These are phyloP conservation scores for Flaveria linearis DNA, from an alignment of 129 eudicot genomes.

Conservation along the genomic window DNA sequence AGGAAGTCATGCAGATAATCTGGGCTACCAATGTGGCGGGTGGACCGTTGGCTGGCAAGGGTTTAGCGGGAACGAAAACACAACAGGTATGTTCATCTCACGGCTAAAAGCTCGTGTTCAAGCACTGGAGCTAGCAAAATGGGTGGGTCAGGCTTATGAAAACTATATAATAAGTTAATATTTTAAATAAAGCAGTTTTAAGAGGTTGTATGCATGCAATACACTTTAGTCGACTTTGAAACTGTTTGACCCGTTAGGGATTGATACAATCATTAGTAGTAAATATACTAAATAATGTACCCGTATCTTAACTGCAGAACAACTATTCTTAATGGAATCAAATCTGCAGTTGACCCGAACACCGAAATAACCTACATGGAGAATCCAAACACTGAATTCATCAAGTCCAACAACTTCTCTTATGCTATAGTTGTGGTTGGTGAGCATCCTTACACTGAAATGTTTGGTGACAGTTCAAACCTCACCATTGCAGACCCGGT, in stretches of 20 bases:
- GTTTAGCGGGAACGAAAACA: constrained; percentile 53
- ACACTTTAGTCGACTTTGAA: neutral
- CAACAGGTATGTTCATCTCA: constrained; percentile 42
- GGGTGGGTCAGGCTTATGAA: neutral
- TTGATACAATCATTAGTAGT: neutral
- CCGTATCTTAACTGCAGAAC: constrained; percentile 45
- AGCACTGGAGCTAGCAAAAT: neutral
- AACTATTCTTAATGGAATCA: constrained; percentile 59
- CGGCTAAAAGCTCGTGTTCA: neutral
- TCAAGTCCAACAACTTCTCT: constrained; percentile 50
- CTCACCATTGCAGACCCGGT: constrained; percentile 68
- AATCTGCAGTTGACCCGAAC: constrained; percentile 44
- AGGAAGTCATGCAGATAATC: constrained; percentile 71
- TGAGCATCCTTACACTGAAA: constrained; percentile 66
- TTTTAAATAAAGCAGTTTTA: neutral
- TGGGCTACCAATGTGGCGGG: constrained; percentile 79
- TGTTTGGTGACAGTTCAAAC: constrained; percentile 57
- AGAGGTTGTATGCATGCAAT: constrained; percentile 3
- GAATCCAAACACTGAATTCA: constrained; percentile 42
- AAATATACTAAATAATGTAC: neutral
- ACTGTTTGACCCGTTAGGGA: too few species aligned
- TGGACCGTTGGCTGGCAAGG: constrained; percentile 87
- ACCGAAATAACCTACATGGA: constrained; percentile 51
- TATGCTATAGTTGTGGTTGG: constrained; percentile 70
- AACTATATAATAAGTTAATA: neutral